Percentiles rank a stretch among this genome's conserved stretches.
Conservation (phyloP, 208 protist genomes). For the Wallacemonas sp. region DNA sequence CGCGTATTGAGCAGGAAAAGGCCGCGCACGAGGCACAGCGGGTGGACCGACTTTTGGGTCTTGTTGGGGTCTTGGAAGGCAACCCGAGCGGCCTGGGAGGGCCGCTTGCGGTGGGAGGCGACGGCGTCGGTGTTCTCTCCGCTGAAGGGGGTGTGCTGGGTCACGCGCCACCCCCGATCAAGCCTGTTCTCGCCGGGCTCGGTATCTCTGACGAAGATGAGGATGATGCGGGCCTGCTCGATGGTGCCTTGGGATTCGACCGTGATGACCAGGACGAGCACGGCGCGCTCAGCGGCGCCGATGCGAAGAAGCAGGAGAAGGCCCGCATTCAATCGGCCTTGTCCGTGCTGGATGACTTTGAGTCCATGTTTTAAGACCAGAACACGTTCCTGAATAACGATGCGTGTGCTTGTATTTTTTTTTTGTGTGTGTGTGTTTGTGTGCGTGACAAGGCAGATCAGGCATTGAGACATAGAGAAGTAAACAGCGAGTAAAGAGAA, state of each 20-base stretch:
- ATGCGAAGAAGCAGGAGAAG: conserved; percentile 29
- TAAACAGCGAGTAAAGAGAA: too few species aligned
- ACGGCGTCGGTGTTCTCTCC: background rate
- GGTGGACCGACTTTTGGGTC: conserved; percentile 54
- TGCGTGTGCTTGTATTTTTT: too few species aligned
- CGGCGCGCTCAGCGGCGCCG: conserved; percentile 18
- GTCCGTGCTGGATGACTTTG: conserved; percentile 85
- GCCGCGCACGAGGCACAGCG: conserved; percentile 37
- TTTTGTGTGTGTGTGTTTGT: too few species aligned
- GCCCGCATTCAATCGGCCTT: conserved; percentile 75
- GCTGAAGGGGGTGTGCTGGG: background rate
- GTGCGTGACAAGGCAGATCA: too few species aligned
- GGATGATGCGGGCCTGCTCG: conserved; percentile 4
- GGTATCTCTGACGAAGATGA: conserved; percentile 31
- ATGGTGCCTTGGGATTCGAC: background rate
- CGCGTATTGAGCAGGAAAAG: conserved; percentile 47
- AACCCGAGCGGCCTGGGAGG: too few species aligned
- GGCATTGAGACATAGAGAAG: too few species aligned
- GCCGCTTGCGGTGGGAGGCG: too few species aligned
- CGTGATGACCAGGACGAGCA: conserved; percentile 16
- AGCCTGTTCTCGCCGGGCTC: conserved; percentile 11
- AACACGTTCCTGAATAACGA: too few species aligned
- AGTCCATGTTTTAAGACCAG: conserved; percentile 48
- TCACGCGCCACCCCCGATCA: background rate
- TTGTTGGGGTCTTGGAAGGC: too few species aligned